phyloP scores from a whole-genome alignment of 805 yeast genomes.

The Cyberlindnera bimundalis region DNA sequence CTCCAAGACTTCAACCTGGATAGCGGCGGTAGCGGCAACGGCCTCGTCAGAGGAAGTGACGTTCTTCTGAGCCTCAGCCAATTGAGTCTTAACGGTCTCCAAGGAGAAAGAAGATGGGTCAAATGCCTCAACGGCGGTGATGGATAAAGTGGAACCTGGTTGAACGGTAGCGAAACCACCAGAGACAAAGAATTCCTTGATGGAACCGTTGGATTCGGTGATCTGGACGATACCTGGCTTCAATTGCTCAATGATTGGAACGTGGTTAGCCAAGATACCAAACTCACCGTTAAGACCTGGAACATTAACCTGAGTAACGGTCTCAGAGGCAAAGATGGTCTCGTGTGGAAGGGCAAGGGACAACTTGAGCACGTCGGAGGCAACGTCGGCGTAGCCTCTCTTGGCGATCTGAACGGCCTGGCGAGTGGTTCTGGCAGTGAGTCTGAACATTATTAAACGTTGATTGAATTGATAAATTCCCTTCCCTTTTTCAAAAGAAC shows the following conservation, averaged over 20 bases:
- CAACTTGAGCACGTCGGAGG: slow-evolving; percentile 72
- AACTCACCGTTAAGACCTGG: slow-evolving; percentile 95
- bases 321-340: slow-evolving; percentile 49
- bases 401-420: slow-evolving; percentile 51
- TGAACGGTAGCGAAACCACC: slow-evolving; percentile 97
- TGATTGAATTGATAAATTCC: not conserved
- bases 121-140: slow-evolving; percentile 94
- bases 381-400: slow-evolving; percentile 90
- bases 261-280: slow-evolving; percentile 97
- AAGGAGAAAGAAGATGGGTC: slow-evolving; percentile 83
- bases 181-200: slow-evolving; percentile 81
- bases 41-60: slow-evolving; percentile 79
- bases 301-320: slow-evolving; percentile 76
- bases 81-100: slow-evolving; percentile 71
- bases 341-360: slow-evolving; percentile 91
- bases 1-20: slow-evolving; percentile 94
- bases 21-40: slow-evolving; percentile 90
- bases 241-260: slow-evolving; percentile 94
- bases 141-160: slow-evolving; percentile 86
- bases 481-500: no score
- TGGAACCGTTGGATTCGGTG: slow-evolving; percentile 68
- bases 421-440: slow-evolving; percentile 29
- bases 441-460: slow-evolving; percentile 27
- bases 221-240: slow-evolving; percentile 94
- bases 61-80: slow-evolving; percentile 93